Conservation (phyloP, 78 protist species). For the Carpediemonas membranifera region DNA sequence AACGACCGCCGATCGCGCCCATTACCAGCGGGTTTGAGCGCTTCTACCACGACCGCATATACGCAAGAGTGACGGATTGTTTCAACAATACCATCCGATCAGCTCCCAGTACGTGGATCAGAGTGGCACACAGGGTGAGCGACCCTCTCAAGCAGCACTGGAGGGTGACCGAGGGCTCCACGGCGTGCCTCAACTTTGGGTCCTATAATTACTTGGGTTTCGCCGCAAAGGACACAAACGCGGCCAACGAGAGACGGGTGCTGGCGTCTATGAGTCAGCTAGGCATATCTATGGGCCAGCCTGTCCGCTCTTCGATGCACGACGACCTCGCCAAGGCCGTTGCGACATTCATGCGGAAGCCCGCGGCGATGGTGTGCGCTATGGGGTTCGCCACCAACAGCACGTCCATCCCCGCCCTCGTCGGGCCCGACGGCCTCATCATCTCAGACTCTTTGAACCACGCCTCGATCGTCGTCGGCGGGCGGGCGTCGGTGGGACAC, state of each 20-base stretch:
- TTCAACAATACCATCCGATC: conserved; percentile 77
- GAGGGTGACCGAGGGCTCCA: neutral
- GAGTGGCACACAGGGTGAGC: neutral
- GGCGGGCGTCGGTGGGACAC: conserved; percentile 64
- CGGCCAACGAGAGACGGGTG: neutral
- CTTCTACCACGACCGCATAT: conserved; percentile 72
- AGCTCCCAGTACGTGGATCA: conserved; percentile 13
- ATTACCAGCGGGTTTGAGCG: conserved; percentile 64
- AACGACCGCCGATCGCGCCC: conserved; percentile 64
- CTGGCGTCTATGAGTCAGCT: neutral
- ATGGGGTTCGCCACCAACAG: conserved; percentile 98
- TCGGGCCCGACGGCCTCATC: conserved; percentile 40
- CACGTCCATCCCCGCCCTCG: conserved; percentile 70
- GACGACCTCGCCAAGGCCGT: conserved; percentile 57
- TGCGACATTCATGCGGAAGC: conserved; percentile 73
- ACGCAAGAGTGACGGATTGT: conserved; percentile 66
- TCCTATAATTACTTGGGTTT: conserved; percentile 96
- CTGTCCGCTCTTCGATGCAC: neutral
- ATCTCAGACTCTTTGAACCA: conserved; percentile 76
- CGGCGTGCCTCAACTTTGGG: conserved; percentile 66
- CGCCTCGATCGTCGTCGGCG: conserved; percentile 79
- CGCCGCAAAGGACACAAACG: conserved; percentile 35
- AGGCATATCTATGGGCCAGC: neutral
- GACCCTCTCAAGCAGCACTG: neutral
- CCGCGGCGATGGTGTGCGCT: conserved; percentile 67